Conservation (phyloP, 306 rosid genomes). For the Vicia villosa region DNA sequence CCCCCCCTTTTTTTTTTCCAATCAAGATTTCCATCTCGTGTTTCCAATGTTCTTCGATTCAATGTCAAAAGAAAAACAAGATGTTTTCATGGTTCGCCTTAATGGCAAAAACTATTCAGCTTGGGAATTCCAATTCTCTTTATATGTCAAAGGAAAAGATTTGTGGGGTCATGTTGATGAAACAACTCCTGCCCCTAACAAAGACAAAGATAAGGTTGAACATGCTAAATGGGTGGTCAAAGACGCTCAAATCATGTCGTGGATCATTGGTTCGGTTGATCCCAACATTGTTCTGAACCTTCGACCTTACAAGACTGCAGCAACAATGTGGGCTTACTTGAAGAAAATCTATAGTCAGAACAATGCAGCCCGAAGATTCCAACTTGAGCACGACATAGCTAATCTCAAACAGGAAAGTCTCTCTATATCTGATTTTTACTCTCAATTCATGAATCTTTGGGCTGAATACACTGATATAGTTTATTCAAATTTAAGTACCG, state of each 20-base stretch:
- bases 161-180: slow-evolving; percentile 1
- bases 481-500: neutral
- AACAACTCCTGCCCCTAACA: neutral
- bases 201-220: neutral
- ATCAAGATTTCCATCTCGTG: no score
- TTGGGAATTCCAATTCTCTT: neutral
- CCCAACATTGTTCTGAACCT: neutral
- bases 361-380: neutral
- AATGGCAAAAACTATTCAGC: neutral
- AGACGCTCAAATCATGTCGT: neutral
- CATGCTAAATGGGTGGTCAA: neutral
- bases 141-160: neutral
- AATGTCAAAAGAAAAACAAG: no score
- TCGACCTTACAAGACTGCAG: neutral
- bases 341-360: neutral
- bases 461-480: neutral
- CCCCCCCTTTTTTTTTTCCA: no score
- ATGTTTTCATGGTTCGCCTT: no score
- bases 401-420: neutral
- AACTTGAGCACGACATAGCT: neutral
- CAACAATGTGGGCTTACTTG: neutral
- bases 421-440: neutral
- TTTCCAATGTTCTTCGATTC: no score
- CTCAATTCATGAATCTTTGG: neutral
- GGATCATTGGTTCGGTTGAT: neutral